A percentile compares a stretch with the other conserved stretches of the same genome.
Evolutionary conservation across 768 basidiomycete genomes (phyloP).

Genomic region (Gymnopilus junonius): DNA sequence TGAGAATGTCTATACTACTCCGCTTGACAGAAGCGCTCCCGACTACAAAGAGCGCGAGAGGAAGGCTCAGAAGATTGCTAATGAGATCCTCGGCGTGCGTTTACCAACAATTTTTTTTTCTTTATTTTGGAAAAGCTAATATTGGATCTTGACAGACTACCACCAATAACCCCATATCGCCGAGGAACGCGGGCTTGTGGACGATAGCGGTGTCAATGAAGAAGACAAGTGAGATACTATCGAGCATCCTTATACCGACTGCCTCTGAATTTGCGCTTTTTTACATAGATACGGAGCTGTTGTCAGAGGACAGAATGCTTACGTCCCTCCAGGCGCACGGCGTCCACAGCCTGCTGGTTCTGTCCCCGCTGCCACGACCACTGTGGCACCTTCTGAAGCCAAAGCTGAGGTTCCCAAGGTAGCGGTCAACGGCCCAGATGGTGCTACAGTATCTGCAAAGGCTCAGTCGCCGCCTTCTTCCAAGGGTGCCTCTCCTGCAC

Average conservation of each 20-base stretch:
- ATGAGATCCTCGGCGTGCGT: conserved; percentile 87
- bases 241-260: not conserved
- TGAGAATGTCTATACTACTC: conserved; percentile 95
- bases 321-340: conserved; percentile 92
- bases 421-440: conserved; percentile 80
- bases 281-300: conserved; percentile 86
- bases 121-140: not conserved
- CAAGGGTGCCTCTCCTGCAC: conserved; percentile 69
- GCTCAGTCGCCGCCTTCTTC: conserved; percentile 50
- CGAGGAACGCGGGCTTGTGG: conserved; percentile 80
- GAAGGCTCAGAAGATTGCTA: conserved; percentile 86
- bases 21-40: conserved; percentile 79
- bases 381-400: conserved; percentile 26
- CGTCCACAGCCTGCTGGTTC: no score
- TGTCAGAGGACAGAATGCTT: conserved; percentile 84
- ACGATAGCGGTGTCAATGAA: conserved; percentile 83
- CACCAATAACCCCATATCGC: conserved; percentile 84
- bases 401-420: conserved; percentile 69
- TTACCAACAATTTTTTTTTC: conserved; percentile 4
- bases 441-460: conserved; percentile 44
- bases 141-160: conserved; percentile 45
- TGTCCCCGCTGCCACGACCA: conserved; percentile 21
- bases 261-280: not conserved
- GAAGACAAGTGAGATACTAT: conserved; percentile 85
- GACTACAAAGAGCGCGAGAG: conserved; percentile 91